Conservation (phyloP, 768 basidiomycete species). For the Russula dissimulans region DNA sequence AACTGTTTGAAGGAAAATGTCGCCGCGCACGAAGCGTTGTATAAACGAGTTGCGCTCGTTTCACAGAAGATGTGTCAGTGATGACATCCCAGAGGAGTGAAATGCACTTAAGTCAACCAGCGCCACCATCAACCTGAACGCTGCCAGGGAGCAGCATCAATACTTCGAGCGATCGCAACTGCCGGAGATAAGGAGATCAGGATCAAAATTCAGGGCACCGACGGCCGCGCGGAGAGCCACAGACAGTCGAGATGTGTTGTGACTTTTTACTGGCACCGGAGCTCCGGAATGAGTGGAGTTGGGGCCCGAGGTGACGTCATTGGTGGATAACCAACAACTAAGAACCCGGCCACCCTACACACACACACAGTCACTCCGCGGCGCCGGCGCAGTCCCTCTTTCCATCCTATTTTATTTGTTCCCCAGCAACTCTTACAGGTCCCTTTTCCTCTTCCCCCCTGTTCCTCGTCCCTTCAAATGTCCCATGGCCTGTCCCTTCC, state of each 20-base stretch:
- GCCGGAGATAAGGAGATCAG: too few relatives aligned
- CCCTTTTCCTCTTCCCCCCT: not conserved
- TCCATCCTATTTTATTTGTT: not conserved
- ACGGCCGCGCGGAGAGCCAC: not conserved
- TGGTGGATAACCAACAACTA: not conserved
- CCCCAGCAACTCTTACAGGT: not conserved
- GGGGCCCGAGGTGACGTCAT: constrained; percentile 8
- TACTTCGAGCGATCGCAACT: too few relatives aligned
- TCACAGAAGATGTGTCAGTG: too few relatives aligned
- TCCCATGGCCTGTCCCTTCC: constrained; percentile 5
- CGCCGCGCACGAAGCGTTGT: too few relatives aligned
- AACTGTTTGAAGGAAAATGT: too few relatives aligned
- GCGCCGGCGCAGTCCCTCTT: not conserved
- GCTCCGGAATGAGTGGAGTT: not conserved
- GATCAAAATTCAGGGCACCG: too few relatives aligned
- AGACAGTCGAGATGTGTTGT: not conserved
- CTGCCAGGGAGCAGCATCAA: too few relatives aligned
- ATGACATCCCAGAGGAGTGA: too few relatives aligned
- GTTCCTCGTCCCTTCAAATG: constrained; percentile 1
- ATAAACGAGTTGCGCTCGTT: too few relatives aligned
- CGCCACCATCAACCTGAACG: too few relatives aligned
- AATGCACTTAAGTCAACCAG: too few relatives aligned
- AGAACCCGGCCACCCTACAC: not conserved
- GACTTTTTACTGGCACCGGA: constrained; percentile 3
- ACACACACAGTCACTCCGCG: constrained; percentile 12